These are phyloP conservation scores for Pyrrhoderma lamaoense DNA, from an alignment of 1,284 basidiomycete species.

Conservation along the genomic window DNA sequence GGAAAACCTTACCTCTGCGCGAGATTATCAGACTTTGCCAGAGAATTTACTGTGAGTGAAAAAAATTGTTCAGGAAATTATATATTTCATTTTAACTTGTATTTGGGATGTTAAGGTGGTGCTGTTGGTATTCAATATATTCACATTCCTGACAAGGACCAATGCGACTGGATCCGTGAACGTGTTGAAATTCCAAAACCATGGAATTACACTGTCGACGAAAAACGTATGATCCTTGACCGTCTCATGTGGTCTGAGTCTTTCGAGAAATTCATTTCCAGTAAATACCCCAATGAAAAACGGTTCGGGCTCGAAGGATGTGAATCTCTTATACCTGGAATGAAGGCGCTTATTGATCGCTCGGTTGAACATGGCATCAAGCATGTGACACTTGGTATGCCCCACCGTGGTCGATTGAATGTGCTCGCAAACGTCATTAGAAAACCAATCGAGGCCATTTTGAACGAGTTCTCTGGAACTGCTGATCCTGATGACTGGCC, in stretches of 20 bases:
- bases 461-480: conserved; percentile 91
- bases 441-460: conserved; percentile 96
- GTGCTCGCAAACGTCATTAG: conserved; percentile 98
- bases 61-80: conserved; percentile 11
- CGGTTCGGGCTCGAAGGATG: conserved; percentile 99
- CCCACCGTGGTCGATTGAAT: conserved; percentile 97
- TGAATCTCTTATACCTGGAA: conserved; percentile 95
- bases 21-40: conserved; percentile 92
- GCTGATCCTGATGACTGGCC: conserved; percentile 65
- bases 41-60: conserved; percentile 89
- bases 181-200: conserved; percentile 94
- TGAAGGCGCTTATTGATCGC: conserved; percentile 98
- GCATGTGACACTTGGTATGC: conserved; percentile 98
- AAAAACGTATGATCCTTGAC: conserved; percentile 98
- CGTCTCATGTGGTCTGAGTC: conserved; percentile 99
- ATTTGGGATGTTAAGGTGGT: conserved; percentile 65
- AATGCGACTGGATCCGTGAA: conserved; percentile 99
- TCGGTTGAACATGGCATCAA: conserved; percentile 96
- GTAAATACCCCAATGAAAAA: conserved; percentile 99
- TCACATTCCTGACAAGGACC: conserved; percentile 97
- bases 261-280: conserved; percentile 97
- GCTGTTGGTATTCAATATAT: conserved; percentile 96
- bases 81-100: not conserved
- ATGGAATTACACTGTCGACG: conserved; percentile 97
- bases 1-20: conserved; percentile 80